Evolutionary conservation across 345 rosid genomes (phyloP).

Genomic region (Atalantia buxifolia): DNA sequence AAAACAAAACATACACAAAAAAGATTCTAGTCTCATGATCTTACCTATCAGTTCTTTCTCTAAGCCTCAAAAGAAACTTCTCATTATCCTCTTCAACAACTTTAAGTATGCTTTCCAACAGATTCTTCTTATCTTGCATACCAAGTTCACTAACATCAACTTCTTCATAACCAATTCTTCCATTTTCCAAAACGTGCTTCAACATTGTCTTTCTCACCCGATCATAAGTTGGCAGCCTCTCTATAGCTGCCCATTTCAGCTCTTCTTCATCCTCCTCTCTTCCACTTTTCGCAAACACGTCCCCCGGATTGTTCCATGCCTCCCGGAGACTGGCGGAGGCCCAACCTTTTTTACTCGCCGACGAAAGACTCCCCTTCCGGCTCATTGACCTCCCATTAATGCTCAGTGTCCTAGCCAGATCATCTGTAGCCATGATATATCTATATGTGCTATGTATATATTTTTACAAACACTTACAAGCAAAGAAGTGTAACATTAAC

Average conservation of each 20-base stretch:
- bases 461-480: neutral
- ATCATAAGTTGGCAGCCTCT: slow-evolving; percentile 54
- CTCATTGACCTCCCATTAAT: slow-evolving; percentile 25
- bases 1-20: neutral
- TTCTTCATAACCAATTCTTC: slow-evolving; percentile 35
- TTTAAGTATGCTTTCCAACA: slow-evolving; percentile 41
- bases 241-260: slow-evolving; percentile 62
- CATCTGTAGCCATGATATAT: slow-evolving; percentile 29
- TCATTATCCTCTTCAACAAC: slow-evolving; percentile 62
- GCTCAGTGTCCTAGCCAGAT: slow-evolving; percentile 30
- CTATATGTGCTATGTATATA: no score
- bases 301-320: slow-evolving; percentile 37
- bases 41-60: slow-evolving; percentile 55
- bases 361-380: slow-evolving; percentile 25
- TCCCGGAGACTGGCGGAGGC: slow-evolving; percentile 42
- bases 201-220: slow-evolving; percentile 39
- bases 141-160: slow-evolving; percentile 47
- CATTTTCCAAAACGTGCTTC: slow-evolving; percentile 36
- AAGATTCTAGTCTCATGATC: neutral
- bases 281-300: slow-evolving; percentile 34
- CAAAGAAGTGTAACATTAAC: neutral
- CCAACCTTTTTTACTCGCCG: slow-evolving; percentile 33
- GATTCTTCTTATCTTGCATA: slow-evolving; percentile 30
- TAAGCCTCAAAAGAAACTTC: slow-evolving; percentile 36
- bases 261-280: slow-evolving; percentile 51